These are phyloP conservation scores for Lumnitzera racemosa DNA, from an alignment of 345 rosid genomes.

Conservation along the genomic window DNA sequence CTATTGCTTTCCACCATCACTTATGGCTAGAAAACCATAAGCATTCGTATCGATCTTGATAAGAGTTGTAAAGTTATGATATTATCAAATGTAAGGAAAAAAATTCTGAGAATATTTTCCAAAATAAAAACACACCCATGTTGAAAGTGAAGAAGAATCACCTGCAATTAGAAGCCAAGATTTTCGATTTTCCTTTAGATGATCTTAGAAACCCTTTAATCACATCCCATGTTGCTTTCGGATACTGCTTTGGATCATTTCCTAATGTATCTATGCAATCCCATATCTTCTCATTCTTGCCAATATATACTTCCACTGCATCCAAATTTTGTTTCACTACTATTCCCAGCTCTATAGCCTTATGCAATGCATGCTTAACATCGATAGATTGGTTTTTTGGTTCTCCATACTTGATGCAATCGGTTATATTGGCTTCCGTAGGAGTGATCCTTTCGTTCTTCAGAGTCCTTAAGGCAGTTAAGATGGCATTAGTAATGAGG, in stretches of 20 bases:
- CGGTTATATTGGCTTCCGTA: conserved; percentile 29
- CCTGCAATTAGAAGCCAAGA: conserved; percentile 40
- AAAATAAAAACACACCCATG: neutral
- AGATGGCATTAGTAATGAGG: conserved; percentile 5
- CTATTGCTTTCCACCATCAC: no score
- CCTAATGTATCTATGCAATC: conserved; percentile 31
- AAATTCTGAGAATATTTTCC: neutral
- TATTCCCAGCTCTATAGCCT: conserved; percentile 32
- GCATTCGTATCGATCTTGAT: no score
- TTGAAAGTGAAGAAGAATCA: conserved; percentile 5
- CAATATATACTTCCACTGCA: conserved; percentile 24
- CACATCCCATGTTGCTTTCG: conserved; percentile 26
- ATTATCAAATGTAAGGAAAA: no score
- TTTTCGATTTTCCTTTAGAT: conserved; percentile 25
- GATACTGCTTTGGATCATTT: conserved; percentile 16
- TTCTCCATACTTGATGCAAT: conserved; percentile 37
- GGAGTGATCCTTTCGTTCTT: conserved; percentile 33
- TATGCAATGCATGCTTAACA: conserved; percentile 30
- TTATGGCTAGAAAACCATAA: no score
- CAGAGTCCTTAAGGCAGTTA: conserved; percentile 28
- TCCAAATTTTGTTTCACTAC: conserved; percentile 28
- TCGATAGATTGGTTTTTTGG: conserved; percentile 22
- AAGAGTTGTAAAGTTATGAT: no score
- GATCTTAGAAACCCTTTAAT: conserved; percentile 24
- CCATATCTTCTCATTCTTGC: conserved; percentile 37